Base-by-base conservation (phyloP, 1,284 basidiomycete species). In the Crucibulum cyathiforme region DNA sequence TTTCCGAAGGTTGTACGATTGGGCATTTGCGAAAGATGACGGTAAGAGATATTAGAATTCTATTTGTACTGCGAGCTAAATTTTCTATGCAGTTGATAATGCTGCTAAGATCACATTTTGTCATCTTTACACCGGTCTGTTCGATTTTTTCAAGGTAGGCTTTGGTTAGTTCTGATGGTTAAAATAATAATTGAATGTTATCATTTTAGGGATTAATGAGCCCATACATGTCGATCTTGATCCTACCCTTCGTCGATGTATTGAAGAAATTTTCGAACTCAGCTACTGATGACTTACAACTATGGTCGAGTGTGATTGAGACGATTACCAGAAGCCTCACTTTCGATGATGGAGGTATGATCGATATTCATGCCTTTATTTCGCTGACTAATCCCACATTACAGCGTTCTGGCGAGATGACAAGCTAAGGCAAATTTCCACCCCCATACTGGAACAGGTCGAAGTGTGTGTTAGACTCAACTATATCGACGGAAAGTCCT, bases 1-100 rank as follows among this genome's bases (percentile, higher is more conserved):
- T 17, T 98, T 98, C 83, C 88, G 96, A 61, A 90, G 90, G 62
- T 78, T 96, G 64, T 96, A 94, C 71, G 97, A 99, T 74, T 99
- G 98, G 97, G 95, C 95, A 0, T 96, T 96, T 63, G 83, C 80
- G 2, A 81, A 83, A 56, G 81, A 82, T 45, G 73, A 75, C 41
- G 77, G 88, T 89, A 72, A 58, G 83, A 74, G 9, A n/a, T 8
- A 10, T 47, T 36, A 24, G 4, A 24, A 24, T 24, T 24, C 24
- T 24, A 24, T 24, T 24, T 24, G 24, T 24, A 24, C 24, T 24
- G 24, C 24, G 24, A 24, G 24, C 24, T 24, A 24, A 24, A 2
- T 24, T 10, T 45, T 43, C 17, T 43, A 48, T 43, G 35, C 48
- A 79, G 79, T 65, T 61, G 77, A 77, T 34, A 61, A 75, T 45